A percentile compares a stretch with the other conserved stretches of the same genome.
phyloP scores from a whole-genome alignment of 2,329 filamentous ascomycete genomes.

The Fusarium musae region DNA sequence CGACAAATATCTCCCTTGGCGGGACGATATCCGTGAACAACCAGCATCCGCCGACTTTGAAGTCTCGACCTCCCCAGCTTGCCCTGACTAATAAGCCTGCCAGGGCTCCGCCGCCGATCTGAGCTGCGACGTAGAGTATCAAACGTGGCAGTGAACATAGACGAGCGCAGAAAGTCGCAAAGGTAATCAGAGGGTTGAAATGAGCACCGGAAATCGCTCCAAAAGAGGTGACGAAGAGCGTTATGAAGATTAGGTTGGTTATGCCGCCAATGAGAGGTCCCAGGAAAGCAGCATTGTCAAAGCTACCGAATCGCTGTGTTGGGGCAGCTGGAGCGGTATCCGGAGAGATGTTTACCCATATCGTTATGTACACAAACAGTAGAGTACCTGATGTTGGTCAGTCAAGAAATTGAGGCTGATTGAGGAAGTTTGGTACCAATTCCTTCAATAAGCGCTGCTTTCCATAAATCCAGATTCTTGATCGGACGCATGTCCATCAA shows the following conservation, averaged over 20 bases:
- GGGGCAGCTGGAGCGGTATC: slow-evolving; percentile 18
- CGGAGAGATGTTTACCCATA: slow-evolving; percentile 31
- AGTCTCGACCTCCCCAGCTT: slow-evolving; percentile 46
- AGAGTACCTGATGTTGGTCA: slow-evolving; percentile 19
- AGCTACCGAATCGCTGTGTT: slow-evolving; percentile 26
- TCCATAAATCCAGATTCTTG: slow-evolving; percentile 50
- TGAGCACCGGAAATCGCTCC: slow-evolving; percentile 63
- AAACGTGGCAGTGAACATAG: slow-evolving; percentile 61
- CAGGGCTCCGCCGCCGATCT: slow-evolving; percentile 56
- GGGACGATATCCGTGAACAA: slow-evolving; percentile 42
- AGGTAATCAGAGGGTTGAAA: slow-evolving; percentile 65
- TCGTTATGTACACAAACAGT: slow-evolving; percentile 38
- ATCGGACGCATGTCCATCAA: slow-evolving; percentile 51
- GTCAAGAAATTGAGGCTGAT: rapidly evolving
- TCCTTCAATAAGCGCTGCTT: slow-evolving; percentile 54
- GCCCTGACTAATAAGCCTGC: slow-evolving; percentile 40
- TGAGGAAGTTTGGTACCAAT: slow-evolving; percentile 27
- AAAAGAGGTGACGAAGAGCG: slow-evolving; percentile 61
- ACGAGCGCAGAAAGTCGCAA: slow-evolving; percentile 63
- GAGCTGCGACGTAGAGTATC: slow-evolving; percentile 61
- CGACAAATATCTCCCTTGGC: slow-evolving; percentile 51
- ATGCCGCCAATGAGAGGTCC: slow-evolving; percentile 47
- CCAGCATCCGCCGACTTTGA: slow-evolving; percentile 47
- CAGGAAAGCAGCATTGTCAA: slow-evolving; percentile 45
- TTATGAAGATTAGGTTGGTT: slow-evolving; percentile 50